phyloP scores from a whole-genome alignment of 177 flowering plant genomes.

The Vitis hybrid region DNA sequence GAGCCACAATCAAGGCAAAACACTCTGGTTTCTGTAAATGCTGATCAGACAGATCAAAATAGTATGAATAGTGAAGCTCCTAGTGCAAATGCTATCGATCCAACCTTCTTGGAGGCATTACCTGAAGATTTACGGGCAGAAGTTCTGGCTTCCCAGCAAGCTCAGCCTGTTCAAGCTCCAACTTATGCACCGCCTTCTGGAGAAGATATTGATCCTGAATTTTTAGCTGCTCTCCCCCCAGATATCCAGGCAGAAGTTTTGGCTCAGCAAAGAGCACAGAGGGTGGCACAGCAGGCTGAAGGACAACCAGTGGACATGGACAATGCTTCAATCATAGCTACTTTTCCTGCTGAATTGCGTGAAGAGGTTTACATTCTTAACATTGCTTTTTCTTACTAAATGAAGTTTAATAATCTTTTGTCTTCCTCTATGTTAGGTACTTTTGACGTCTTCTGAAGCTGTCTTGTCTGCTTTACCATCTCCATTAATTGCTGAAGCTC shows the following conservation, averaged over 20 bases:
- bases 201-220: slow-evolving; percentile 96
- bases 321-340: slow-evolving; percentile 95
- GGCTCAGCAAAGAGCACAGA: slow-evolving; percentile 93
- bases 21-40: slow-evolving; percentile 33
- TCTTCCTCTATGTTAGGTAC: slow-evolving; percentile 56
- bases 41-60: slow-evolving; percentile 47
- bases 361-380: slow-evolving; percentile 67
- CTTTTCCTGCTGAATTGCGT: slow-evolving; percentile 95
- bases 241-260: slow-evolving; percentile 97
- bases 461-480: slow-evolving; percentile 85
- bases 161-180: slow-evolving; percentile 70
- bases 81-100: slow-evolving; percentile 74
- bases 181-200: slow-evolving; percentile 66
- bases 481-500: slow-evolving; percentile 93
- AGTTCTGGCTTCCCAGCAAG: slow-evolving; percentile 92
- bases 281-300: slow-evolving; percentile 76
- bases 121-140: slow-evolving; percentile 97
- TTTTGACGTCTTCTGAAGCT: slow-evolving; percentile 93
- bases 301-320: slow-evolving; percentile 99
- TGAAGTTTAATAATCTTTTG: slow-evolving; percentile 5
- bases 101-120: slow-evolving; percentile 91
- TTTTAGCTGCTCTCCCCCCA: slow-evolving; percentile 94
- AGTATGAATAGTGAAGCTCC: slow-evolving; percentile 43
- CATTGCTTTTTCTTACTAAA: not conserved
- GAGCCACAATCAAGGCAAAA: slow-evolving; percentile 40